Evolutionary conservation across 768 basidiomycete genomes (phyloP), one percentile per base, ranked within the genome.

Genomic region (Naganishia antarctica): DNA sequence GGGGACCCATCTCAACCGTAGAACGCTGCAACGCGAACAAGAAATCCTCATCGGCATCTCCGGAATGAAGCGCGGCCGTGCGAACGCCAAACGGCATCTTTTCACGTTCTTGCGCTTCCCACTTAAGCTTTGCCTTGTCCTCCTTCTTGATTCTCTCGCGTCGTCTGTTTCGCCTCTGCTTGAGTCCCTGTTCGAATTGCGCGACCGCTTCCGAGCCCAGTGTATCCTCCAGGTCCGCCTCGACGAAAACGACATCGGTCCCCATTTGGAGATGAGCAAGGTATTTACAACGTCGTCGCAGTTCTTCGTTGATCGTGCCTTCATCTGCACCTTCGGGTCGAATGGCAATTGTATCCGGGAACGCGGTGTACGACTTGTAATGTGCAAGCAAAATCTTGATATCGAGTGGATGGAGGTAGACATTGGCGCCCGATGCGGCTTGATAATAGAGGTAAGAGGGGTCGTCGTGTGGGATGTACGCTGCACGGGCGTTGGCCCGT

Each of bases 391-490:
- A 82, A 66, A 96, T 91, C 78, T 86, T 88, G 78, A 96, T 97
- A 75, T 99, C 94, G 31, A 99, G 83, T 2, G 94, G 94, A 72
- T 96, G 91, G 12, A 99, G 84, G 81, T 89, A 99, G 69, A 96
- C 82, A 11, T 91, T 88, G 63, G 89, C 81, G 13, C 96, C 96
- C 1, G 90, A 89, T 0, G 90, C 85, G 18, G 91, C 88, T 76
- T 98, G 96, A 76, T 98, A 99, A 78, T 88, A 99, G 74, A 88
- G 92, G 79, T 94, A 99, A 9, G 90, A 87, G 11, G 90, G 87
- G 16, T 89, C 88, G 18, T 49, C 28, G 47, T 61, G 9, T 89
- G 88, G 18, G 87, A 89, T 2, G 90, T 89, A 1, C 88, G 89
- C 0, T 89, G 88, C 16, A 60, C 66, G 45, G 37, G 47, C 28